Conservation (phyloP, 129 eudicot species). For the Artemisia argyi region DNA sequence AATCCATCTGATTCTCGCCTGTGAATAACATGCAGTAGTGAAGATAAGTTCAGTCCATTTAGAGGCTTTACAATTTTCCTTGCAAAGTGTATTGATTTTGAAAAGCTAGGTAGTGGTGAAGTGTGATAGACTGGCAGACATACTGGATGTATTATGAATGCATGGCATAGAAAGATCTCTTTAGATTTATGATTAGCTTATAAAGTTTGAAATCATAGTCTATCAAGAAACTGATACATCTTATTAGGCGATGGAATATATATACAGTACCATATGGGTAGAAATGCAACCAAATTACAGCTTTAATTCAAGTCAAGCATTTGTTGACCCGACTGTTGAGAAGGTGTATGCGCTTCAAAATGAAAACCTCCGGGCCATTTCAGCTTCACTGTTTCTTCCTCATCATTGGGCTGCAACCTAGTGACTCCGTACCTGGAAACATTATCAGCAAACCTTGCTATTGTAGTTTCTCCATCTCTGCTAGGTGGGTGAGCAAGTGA, state of each 20-base stretch:
- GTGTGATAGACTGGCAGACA: no score
- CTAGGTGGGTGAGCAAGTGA: background rate
- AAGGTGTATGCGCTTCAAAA: conserved; percentile 32
- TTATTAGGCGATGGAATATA: background rate
- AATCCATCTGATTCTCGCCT: no score
- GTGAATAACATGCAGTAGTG: no score
- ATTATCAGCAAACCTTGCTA: background rate
- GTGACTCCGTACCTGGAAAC: background rate
- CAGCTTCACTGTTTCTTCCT: conserved; percentile 21
- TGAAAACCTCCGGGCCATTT: conserved; percentile 68
- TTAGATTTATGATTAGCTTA: no score
- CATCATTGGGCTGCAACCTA: background rate
- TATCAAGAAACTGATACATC: background rate
- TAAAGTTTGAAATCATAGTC: no score
- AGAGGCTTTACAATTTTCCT: no score
- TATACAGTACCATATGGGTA: background rate
- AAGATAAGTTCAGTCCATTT: no score
- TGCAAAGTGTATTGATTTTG: no score
- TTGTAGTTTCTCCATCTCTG: background rate
- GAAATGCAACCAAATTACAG: conserved; percentile 21
- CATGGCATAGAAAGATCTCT: no score
- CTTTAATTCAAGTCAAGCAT: conserved; percentile 48
- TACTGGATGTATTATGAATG: no score
- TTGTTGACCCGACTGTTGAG: conserved; percentile 23
- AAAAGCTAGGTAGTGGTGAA: no score